Percentiles rank a stretch among this genome's conserved stretches.
These are phyloP conservation scores for Quercus berberidifolia DNA, from an alignment of 306 rosid genomes.

Conservation along the genomic window DNA sequence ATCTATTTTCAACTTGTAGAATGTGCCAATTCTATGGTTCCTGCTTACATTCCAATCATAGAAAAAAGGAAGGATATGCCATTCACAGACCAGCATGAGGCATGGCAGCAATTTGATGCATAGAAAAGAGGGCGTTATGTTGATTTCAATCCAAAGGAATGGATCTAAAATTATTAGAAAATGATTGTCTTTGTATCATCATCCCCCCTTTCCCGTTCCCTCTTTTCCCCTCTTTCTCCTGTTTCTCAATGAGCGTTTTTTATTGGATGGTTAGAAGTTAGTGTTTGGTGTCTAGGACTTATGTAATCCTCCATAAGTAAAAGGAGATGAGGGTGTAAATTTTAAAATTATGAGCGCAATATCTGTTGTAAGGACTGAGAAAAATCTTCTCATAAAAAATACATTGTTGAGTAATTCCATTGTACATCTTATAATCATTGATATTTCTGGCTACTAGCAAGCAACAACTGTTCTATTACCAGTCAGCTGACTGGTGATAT, in stretches of 20 bases:
- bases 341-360: background rate
- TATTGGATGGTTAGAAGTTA: background rate
- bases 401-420: too few relatives aligned
- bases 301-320: background rate
- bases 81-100: slow-evolving; percentile 75
- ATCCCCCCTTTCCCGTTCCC: background rate
- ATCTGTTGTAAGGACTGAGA: background rate
- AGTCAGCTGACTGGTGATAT: too few relatives aligned
- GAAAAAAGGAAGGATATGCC: slow-evolving; percentile 83
- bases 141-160: slow-evolving; percentile 92
- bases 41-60: slow-evolving; percentile 86
- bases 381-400: background rate
- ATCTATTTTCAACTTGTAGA: slow-evolving; percentile 43
- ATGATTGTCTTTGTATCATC: background rate
- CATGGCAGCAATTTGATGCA: slow-evolving; percentile 94
- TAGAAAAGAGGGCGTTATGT: slow-evolving; percentile 92
- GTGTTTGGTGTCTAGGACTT: background rate
- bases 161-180: slow-evolving; percentile 42
- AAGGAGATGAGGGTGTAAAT: background rate
- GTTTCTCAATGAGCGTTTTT: background rate
- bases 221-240: background rate
- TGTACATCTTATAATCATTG: too few relatives aligned
- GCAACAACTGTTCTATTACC: too few relatives aligned
- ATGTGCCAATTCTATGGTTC: slow-evolving; percentile 89
- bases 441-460: too few relatives aligned